These are phyloP conservation scores for Botryotinia narcissicola DNA, from an alignment of 2,329 filamentous ascomycete species.

Conservation along the genomic window DNA sequence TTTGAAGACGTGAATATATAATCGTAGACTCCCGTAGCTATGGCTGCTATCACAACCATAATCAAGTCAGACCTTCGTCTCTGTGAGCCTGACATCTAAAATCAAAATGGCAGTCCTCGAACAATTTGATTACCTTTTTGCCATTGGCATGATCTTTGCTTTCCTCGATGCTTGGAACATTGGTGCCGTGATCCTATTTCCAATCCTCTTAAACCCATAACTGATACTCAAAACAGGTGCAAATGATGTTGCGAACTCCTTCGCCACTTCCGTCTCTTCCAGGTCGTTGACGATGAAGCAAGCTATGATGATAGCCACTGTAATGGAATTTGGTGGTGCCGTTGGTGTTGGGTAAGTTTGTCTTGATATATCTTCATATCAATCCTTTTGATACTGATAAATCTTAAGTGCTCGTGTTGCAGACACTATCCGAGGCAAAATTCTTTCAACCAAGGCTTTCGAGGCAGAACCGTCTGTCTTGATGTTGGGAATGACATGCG, in stretches of 20 bases:
- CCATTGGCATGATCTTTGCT: conserved; percentile 45
- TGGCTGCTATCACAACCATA: not conserved
- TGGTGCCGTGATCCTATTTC: conserved; percentile 40
- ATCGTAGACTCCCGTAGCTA: not conserved
- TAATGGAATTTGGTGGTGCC: conserved; percentile 68
- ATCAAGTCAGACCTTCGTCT: not conserved
- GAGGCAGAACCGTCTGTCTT: conserved; percentile 60
- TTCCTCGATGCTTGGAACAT: conserved; percentile 60
- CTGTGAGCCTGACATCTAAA: not conserved
- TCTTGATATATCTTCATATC: not conserved
- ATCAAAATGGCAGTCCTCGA: conserved; percentile 13
- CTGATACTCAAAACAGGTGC: conserved; percentile 2
- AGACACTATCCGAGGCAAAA: conserved; percentile 77
- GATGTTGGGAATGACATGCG: conserved; percentile 65
- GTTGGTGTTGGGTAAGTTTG: conserved; percentile 41
- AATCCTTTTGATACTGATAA: not conserved
- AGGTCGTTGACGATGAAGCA: conserved; percentile 68
- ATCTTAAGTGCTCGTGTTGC: conserved; percentile 66
- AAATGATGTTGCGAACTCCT: conserved; percentile 84
- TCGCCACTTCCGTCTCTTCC: conserved; percentile 80
- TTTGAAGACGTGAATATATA: not conserved
- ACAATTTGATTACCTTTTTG: conserved; percentile 11
- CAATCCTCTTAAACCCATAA: not conserved
- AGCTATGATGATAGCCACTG: conserved; percentile 63
- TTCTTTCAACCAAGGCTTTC: conserved; percentile 62